Conservation (phyloP, 2,329 filamentous ascomycete species). For the Aspergillus fijiensis region DNA sequence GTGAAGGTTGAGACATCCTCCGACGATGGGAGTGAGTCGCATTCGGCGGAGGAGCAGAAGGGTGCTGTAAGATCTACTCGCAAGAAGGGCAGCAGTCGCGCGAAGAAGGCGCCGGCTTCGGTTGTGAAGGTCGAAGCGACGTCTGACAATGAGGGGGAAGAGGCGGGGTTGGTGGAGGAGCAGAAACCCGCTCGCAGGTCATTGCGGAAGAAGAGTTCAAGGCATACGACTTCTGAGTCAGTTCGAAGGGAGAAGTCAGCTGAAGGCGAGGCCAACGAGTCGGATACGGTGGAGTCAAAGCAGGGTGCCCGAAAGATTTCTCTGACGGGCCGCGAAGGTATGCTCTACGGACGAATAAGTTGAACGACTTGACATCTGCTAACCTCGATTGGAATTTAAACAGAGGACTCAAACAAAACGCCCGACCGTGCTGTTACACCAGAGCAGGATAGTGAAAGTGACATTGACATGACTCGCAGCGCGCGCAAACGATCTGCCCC, state of each 20-base stretch:
- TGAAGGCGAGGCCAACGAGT: background rate
- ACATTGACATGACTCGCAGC: constrained; percentile 15
- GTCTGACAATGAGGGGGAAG: background rate
- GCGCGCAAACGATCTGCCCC: constrained; percentile 13
- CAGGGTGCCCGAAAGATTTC: background rate
- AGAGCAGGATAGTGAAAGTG: constrained; percentile 18
- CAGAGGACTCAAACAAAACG: background rate
- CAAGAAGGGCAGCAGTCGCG: no score
- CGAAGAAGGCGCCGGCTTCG: constrained; percentile 1
- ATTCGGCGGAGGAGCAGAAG: no score
- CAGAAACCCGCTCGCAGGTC: background rate
- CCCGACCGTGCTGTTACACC: background rate
- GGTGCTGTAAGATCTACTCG: no score
- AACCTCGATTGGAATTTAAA: background rate
- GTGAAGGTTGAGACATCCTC: background rate
- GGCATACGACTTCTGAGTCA: background rate
- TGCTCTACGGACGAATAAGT: no score
- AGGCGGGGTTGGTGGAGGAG: background rate
- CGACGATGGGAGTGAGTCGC: background rate
- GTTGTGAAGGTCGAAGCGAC: constrained; percentile 7
- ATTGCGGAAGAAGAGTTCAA: constrained; percentile 1
- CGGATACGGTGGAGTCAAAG: background rate
- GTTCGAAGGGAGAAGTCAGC: background rate
- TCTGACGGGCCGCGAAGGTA: no score
- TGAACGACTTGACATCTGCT: background rate